phyloP scores from a whole-genome alignment of 768 basidiomycete genomes.

The Naematelia encephala region DNA sequence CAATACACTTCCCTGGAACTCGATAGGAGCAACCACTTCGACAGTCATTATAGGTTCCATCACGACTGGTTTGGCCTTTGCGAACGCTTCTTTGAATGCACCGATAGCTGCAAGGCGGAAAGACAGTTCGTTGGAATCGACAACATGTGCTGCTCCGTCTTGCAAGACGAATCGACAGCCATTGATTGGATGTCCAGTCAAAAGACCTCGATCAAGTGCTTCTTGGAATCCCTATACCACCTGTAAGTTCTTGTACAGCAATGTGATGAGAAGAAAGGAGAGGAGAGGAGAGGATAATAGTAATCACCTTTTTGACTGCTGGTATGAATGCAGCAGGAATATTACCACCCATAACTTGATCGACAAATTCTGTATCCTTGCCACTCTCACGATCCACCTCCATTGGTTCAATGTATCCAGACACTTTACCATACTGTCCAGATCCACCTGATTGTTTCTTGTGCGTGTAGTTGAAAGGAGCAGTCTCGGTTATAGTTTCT shows the following conservation, averaged over 20 bases:
- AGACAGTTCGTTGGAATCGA: conserved; percentile 94
- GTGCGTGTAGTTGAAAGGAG: conserved; percentile 85
- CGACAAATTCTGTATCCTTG: conserved; percentile 73
- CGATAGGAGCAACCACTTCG: conserved; percentile 89
- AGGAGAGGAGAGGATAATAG: background rate
- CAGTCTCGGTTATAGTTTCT: conserved; percentile 80
- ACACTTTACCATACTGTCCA: conserved; percentile 91
- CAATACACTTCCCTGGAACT: conserved; percentile 92
- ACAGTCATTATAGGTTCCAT: conserved; percentile 99
- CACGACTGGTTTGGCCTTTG: conserved; percentile 70
- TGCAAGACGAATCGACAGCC: conserved; percentile 82
- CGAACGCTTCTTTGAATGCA: conserved; percentile 87
- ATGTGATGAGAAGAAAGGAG: too few relatives aligned
- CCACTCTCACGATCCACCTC: conserved; percentile 71
- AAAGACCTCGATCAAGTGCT: conserved; percentile 81
- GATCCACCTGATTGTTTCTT: conserved; percentile 98
- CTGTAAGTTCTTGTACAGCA: too few relatives aligned
- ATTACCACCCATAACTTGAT: conserved; percentile 83
- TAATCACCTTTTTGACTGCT: conserved; percentile 80
- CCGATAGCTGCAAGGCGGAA: conserved; percentile 87
- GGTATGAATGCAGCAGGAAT: conserved; percentile 90
- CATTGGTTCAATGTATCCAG: conserved; percentile 88
- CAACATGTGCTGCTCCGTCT: conserved; percentile 87
- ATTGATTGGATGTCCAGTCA: conserved; percentile 81
- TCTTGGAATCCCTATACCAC: conserved; percentile 98